These are phyloP conservation scores for Tylopilus cervinicoccineus DNA, from an alignment of 768 basidiomycete species.

Conservation along the genomic window DNA sequence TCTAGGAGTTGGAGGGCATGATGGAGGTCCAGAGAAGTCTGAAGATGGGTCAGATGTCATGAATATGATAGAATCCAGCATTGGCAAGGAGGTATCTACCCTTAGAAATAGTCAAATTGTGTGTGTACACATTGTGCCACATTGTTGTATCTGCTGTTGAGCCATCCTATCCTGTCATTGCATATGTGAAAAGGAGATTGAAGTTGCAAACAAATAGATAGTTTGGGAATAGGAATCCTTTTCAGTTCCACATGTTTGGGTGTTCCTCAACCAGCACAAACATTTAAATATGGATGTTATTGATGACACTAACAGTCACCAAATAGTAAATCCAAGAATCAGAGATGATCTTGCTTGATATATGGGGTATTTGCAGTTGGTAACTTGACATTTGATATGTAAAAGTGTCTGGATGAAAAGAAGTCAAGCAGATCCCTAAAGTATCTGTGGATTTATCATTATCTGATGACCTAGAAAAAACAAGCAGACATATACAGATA, in stretches of 20 bases:
- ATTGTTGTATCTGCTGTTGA: no score
- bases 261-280: neutral
- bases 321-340: neutral
- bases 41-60: no score
- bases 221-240: neutral
- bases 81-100: no score
- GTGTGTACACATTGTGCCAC: no score
- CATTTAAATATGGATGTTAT: neutral
- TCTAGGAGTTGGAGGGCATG: no score
- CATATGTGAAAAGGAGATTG: no score
- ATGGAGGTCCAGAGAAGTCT: no score
- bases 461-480: no score
- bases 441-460: conserved; percentile 3
- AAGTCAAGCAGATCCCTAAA: conserved; percentile 7
- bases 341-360: neutral
- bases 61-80: no score
- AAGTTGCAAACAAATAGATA: no score
- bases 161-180: no score
- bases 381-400: neutral
- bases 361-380: neutral
- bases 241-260: neutral
- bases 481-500: neutral
- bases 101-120: no score
- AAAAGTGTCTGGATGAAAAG: conserved; percentile 3
- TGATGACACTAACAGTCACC: neutral